Evolutionary conservation across 306 rosid genomes (phyloP).

Genomic region (Cucumis sativus): DNA sequence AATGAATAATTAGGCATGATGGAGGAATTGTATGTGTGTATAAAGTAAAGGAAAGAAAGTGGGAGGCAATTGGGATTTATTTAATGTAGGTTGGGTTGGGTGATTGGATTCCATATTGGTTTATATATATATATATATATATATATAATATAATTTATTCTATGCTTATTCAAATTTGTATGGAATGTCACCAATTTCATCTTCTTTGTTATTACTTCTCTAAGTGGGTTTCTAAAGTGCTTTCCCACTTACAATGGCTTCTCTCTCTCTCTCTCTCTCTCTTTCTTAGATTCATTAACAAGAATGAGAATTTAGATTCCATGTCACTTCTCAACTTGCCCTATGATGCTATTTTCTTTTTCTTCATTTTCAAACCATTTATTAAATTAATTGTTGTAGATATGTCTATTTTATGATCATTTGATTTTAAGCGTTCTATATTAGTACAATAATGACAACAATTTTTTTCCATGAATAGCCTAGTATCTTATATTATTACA

Average conservation of each 20-base stretch:
- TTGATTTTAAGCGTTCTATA: too few relatives aligned
- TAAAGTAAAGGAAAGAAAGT: conserved; percentile 15
- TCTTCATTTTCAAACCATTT: neutral
- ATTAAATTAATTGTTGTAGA: neutral
- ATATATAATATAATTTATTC: too few relatives aligned
- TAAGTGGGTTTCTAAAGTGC: conserved; percentile 42
- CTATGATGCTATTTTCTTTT: neutral
- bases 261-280: too few relatives aligned
- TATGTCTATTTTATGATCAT: too few relatives aligned
- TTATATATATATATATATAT: too few relatives aligned
- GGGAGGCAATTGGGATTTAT: conserved; percentile 31
- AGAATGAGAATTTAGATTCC: neutral
- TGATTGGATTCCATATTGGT: conserved; percentile 27
- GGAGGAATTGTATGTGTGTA: neutral
- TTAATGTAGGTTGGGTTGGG: conserved; percentile 16
- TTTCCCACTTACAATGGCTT: conserved; percentile 57
- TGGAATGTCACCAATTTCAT: conserved; percentile 31
- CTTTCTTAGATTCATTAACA: neutral
- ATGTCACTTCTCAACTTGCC: neutral
- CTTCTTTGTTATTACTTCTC: conserved; percentile 15
- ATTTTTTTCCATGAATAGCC: too few relatives aligned
- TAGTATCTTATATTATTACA: too few relatives aligned
- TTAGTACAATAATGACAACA: too few relatives aligned
- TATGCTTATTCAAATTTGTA: conserved; percentile 21
- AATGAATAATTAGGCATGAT: conserved; percentile 3